These are phyloP conservation scores for Pichia sp. DNA, from an alignment of 1,139 yeast species.

Conservation along the genomic window DNA sequence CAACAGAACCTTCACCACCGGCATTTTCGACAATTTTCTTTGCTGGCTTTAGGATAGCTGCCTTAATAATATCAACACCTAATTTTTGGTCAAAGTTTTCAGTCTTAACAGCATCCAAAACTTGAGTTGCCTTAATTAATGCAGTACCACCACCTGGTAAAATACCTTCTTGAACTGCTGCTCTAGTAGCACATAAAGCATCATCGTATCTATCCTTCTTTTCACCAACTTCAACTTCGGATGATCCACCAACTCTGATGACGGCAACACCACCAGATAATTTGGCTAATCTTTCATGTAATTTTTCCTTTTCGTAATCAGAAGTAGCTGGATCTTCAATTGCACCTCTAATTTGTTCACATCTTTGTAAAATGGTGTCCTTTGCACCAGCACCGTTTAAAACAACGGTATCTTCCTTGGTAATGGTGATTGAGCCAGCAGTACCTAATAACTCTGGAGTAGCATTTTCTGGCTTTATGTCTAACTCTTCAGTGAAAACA, in stretches of 20 bases:
- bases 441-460: conserved; percentile 88
- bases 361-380: conserved; percentile 81
- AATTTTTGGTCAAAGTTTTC: conserved; percentile 95
- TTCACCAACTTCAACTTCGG: conserved; percentile 98
- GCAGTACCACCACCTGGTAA: conserved; percentile 99
- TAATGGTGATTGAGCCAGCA: conserved; percentile 87
- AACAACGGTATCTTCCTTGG: conserved; percentile 95
- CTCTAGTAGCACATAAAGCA: conserved; percentile 98
- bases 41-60: conserved; percentile 97
- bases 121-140: conserved; percentile 84
- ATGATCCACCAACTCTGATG: conserved; percentile 94
- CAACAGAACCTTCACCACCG: conserved; percentile 97
- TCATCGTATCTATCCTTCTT: conserved; percentile 99
- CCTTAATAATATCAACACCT: conserved; percentile 92
- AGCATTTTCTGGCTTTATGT: conserved; percentile 94
- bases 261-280: conserved; percentile 99
- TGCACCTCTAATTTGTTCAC: conserved; percentile 91
- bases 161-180: conserved; percentile 99
- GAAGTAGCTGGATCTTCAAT: conserved; percentile 69
- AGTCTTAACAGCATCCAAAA: conserved; percentile 71
- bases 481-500: conserved; percentile 97
- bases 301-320: conserved; percentile 95
- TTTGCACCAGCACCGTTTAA: conserved; percentile 94
- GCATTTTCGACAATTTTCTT: conserved; percentile 96
- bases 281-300: conserved; percentile 97